Percentiles rank a stretch among this genome's conserved stretches.
Evolutionary conservation across 2,329 filamentous ascomycete species (phyloP).

Genomic region (Ceratocystis diversiconidia): DNA sequence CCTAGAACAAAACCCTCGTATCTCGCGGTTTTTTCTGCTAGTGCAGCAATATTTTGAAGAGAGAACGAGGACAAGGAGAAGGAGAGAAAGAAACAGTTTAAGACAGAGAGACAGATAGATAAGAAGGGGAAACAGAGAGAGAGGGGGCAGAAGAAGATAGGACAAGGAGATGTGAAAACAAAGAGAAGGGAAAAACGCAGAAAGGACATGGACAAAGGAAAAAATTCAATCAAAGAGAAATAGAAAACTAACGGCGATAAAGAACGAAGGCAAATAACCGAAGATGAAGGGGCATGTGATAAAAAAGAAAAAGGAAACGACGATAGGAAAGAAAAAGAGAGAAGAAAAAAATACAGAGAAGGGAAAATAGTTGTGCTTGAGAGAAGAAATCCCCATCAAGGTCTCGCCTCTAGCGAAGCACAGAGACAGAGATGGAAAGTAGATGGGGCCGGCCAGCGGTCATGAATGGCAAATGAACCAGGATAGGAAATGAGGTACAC

Average conservation of each 20-base stretch:
- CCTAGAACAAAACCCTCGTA: too few relatives aligned
- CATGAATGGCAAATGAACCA: not conserved
- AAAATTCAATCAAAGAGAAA: slow-evolving; percentile 19
- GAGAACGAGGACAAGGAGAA: slow-evolving; percentile 19
- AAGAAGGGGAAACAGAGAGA: slow-evolving; percentile 18
- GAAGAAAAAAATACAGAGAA: slow-evolving; percentile 20
- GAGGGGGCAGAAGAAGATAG: not conserved
- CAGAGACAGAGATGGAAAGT: not conserved
- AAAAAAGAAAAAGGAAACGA: not conserved
- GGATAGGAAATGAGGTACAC: not conserved
- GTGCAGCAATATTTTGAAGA: too few relatives aligned
- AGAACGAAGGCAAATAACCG: not conserved
- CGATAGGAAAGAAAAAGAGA: slow-evolving; percentile 21
- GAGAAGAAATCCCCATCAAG: too few relatives aligned
- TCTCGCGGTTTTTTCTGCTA: too few relatives aligned
- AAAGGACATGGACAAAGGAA: not conserved
- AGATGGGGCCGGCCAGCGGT: not conserved
- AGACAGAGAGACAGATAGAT: not conserved
- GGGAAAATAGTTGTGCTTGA: too few relatives aligned
- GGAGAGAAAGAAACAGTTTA: slow-evolving; percentile 20
- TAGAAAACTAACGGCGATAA: not conserved
- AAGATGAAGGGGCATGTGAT: not conserved
- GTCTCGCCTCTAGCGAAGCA: too few relatives aligned
- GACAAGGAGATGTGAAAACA: slow-evolving; percentile 13
- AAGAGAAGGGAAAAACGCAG: not conserved